A percentile compares a stretch with the other conserved stretches of the same genome.
phyloP scores from a whole-genome alignment of 441 rosid species.

The Gossypium aridum region DNA sequence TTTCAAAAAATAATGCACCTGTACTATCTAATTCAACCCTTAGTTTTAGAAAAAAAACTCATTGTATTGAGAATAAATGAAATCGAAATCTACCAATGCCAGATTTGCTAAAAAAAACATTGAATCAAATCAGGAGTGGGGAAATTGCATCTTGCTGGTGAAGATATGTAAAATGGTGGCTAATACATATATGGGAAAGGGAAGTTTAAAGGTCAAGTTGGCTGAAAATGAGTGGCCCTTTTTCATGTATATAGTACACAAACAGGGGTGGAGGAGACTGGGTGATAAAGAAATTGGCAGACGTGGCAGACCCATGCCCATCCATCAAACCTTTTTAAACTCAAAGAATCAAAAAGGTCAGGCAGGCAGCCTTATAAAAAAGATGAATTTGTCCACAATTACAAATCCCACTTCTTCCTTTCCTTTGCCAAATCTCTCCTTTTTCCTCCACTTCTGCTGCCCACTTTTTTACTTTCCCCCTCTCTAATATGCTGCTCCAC shows the following conservation, averaged over 20 bases:
- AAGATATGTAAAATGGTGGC: not conserved
- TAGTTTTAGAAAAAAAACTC: too few species aligned
- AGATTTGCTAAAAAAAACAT: not conserved
- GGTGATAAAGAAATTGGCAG: not conserved
- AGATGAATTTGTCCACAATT: too few species aligned
- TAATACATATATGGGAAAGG: not conserved
- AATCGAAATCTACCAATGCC: too few species aligned
- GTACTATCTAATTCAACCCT: too few species aligned
- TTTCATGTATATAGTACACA: not conserved
- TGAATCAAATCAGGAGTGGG: constrained; percentile 4
- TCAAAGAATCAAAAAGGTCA: not conserved
- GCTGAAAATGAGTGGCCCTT: not conserved
- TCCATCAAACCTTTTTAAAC: constrained; percentile 12
- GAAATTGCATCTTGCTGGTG: not conserved
- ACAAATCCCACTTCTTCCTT: not conserved
- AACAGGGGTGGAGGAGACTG: too few species aligned
- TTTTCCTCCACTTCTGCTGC: not conserved
- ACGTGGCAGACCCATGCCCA: constrained; percentile 30
- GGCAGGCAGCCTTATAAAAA: too few species aligned
- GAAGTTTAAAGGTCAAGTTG: not conserved
- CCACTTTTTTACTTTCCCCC: not conserved
- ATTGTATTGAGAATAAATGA: too few species aligned
- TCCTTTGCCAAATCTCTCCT: not conserved
- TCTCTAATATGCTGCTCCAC: not conserved
- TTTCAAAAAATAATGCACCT: too few species aligned